These are phyloP conservation scores for Stachybotrys elegans DNA, from an alignment of 2,329 filamentous ascomycete species.

Conservation along the genomic window DNA sequence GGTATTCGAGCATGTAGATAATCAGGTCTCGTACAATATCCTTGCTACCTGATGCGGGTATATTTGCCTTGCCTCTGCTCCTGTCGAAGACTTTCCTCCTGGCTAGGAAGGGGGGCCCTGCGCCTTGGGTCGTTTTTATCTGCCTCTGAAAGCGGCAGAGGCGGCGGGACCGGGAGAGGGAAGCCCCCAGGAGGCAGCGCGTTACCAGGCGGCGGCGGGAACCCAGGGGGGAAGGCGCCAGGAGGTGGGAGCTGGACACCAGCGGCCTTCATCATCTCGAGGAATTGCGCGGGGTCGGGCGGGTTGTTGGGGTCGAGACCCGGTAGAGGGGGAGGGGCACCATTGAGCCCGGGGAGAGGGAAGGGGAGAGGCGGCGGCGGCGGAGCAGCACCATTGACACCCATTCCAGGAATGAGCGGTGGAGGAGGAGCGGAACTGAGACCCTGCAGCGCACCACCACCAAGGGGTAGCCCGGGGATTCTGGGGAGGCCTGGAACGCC, in stretches of 20 bases:
- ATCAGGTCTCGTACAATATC: too few relatives aligned
- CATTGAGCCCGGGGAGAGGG: conserved; percentile 44
- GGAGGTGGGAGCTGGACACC: conserved; percentile 57
- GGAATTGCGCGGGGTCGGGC: conserved; percentile 54
- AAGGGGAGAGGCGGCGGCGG: conserved; percentile 49
- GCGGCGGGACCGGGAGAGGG: conserved; percentile 29
- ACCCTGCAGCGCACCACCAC: conserved; percentile 31
- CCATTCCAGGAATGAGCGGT: conserved; percentile 47
- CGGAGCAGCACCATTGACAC: conserved; percentile 31
- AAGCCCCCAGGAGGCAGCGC: conserved; percentile 28
- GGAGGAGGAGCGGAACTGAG: conserved; percentile 37
- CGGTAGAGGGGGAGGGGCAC: conserved; percentile 45
- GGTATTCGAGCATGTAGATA: too few relatives aligned
- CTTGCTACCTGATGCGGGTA: conserved; percentile 47
- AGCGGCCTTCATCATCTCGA: conserved; percentile 61
- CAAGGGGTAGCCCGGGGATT: conserved; percentile 55
- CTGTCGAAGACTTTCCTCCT: conserved; percentile 74
- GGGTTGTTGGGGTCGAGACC: conserved; percentile 56
- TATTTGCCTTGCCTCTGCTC: conserved; percentile 67
- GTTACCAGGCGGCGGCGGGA: conserved; percentile 35
- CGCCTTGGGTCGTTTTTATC: conserved; percentile 30
- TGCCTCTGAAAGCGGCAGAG: conserved; percentile 28
- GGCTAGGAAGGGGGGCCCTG: conserved; percentile 72
- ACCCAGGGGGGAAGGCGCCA: conserved; percentile 36
- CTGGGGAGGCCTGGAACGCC: conserved; percentile 36